Percentiles rank a stretch among this genome's conserved stretches.
These are phyloP conservation scores for Pleurotus platypus DNA, from an alignment of 768 basidiomycete genomes.

Conservation along the genomic window DNA sequence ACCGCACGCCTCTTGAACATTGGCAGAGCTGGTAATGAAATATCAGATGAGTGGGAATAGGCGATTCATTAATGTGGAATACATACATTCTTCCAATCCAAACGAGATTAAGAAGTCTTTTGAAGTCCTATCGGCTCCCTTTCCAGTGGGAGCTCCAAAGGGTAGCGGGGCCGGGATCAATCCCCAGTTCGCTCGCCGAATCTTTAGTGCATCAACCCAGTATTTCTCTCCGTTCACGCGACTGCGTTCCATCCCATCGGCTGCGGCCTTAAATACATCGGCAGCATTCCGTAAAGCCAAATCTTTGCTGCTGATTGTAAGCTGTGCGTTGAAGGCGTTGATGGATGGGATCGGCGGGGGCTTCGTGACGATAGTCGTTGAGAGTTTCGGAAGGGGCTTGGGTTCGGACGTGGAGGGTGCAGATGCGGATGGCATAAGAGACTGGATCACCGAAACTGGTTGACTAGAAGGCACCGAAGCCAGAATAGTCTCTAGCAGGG, in stretches of 20 bases:
- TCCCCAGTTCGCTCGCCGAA: conserved; percentile 76
- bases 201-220: conserved; percentile 79
- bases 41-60: neutral
- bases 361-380: conserved; percentile 64
- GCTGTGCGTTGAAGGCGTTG: conserved; percentile 67
- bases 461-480: conserved; percentile 27
- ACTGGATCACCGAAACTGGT: conserved; percentile 15
- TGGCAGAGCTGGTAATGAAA: conserved; percentile 47
- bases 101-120: conserved; percentile 81
- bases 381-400: conserved; percentile 31
- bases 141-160: conserved; percentile 62
- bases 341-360: conserved; percentile 64
- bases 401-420: conserved; percentile 11
- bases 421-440: conserved; percentile 6
- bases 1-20: conserved; percentile 65
- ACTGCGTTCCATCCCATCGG: conserved; percentile 63
- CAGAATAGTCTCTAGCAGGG: conserved; percentile 61
- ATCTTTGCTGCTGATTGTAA: conserved; percentile 77
- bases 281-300: conserved; percentile 74
- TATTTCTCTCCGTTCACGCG: conserved; percentile 65
- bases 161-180: conserved; percentile 78
- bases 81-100: conserved; percentile 79
- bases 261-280: conserved; percentile 64
- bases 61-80: neutral
- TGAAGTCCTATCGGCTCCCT: conserved; percentile 75